phyloP scores from a whole-genome alignment of 345 rosid species.

The Melaleuca quinquenervia region DNA sequence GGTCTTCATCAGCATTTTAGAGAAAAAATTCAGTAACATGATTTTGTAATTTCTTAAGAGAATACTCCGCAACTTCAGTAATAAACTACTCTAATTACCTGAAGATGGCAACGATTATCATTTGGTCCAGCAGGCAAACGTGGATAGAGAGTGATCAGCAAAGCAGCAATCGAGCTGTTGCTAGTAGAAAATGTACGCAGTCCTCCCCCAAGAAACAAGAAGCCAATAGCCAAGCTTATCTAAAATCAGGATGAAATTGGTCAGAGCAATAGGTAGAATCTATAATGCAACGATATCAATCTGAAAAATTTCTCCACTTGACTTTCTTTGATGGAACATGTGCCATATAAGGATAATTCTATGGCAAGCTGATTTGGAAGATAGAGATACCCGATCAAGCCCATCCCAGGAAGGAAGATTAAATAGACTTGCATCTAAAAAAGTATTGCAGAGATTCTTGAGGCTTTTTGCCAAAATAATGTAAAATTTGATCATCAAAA shows the following conservation, averaged over 20 bases:
- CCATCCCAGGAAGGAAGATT: background rate
- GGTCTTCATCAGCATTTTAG: background rate
- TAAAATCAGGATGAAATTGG: conserved; percentile 9
- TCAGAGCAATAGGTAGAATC: background rate
- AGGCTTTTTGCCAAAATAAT: background rate
- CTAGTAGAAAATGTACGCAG: conserved; percentile 81
- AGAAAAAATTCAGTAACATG: background rate
- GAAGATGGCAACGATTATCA: conserved; percentile 99
- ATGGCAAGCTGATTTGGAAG: background rate
- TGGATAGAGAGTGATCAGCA: conserved; percentile 85
- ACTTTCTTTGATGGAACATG: background rate
- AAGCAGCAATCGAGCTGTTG: conserved; percentile 74
- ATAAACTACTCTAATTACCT: conserved; percentile 27
- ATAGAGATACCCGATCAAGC: background rate
- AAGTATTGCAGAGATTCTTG: background rate
- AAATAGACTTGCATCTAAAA: background rate
- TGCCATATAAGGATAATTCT: background rate
- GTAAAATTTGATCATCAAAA: background rate
- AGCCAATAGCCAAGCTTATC: conserved; percentile 93
- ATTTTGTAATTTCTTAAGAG: background rate
- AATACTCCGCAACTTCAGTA: background rate
- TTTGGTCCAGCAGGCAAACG: conserved; percentile 93
- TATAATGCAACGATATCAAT: background rate
- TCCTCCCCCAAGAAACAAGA: conserved; percentile 98
- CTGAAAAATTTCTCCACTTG: background rate